Evolutionary conservation across 2,329 filamentous ascomycete genomes (phyloP).

Genomic region (Colletotrichum sp.): DNA sequence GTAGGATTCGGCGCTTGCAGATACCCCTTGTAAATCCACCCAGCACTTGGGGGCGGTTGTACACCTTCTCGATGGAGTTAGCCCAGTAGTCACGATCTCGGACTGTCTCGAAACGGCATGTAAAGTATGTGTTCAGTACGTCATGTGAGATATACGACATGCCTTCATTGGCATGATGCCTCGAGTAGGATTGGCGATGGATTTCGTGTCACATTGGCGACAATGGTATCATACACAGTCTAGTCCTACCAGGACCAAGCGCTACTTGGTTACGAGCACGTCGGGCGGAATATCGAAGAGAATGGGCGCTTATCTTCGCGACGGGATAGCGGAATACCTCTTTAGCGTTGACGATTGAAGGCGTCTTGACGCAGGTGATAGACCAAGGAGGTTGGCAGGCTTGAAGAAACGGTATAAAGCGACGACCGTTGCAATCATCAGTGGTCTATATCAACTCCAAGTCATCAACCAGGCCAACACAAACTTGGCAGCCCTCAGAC

Average conservation of each 20-base stretch:
- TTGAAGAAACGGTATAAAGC: background rate
- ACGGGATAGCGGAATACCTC: background rate
- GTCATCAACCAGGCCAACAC: background rate
- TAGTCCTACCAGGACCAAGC: background rate
- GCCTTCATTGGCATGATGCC: background rate
- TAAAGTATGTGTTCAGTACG: background rate
- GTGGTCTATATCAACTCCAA: background rate
- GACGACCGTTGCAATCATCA: background rate
- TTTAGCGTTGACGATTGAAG: accelerated
- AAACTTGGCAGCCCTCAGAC: background rate
- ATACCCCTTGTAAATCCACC: background rate
- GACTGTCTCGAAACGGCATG: background rate
- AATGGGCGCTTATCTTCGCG: background rate
- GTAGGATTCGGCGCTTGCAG: background rate
- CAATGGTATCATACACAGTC: background rate
- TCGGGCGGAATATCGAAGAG: background rate
- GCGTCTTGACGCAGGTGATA: accelerated
- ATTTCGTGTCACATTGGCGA: background rate
- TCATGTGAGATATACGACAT: background rate
- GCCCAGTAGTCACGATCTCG: background rate
- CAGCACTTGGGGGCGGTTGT: background rate
- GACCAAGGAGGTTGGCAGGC: accelerated
- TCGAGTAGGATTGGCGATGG: background rate
- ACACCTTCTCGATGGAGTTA: constrained; percentile 6
- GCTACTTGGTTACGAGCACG: accelerated